Base-by-base conservation (phyloP, 768 basidiomycete species). In the Tylopilus vinaceipallidus region DNA sequence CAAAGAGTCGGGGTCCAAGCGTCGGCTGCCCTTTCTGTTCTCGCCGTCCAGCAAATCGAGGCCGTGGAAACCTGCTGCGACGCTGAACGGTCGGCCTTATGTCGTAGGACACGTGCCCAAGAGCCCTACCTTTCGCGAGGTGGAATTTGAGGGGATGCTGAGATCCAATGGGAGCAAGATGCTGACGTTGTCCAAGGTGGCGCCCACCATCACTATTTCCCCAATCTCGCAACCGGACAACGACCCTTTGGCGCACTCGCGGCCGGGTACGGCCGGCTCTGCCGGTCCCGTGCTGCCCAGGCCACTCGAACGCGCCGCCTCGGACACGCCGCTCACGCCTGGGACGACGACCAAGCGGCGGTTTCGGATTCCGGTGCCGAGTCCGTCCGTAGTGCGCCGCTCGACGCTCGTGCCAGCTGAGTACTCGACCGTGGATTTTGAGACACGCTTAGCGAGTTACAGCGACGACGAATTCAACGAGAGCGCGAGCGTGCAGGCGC, bases 41-140 rank as follows among this genome's bases (percentile, higher is more conserved):
- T 75, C 82, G 11, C 67, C 77, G 19, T 73, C 76, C 24, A 67
- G 65, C 57, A 68, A 68, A 56, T 65, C 65, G 42, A 67, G 79
- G 63, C 77, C 79, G 50, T 91, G 88, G 88, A 91, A 90, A 64
- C 86, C 80, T 42, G 88, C 87, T n/a, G 60, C 81, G n/a, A 89
- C 86, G 22, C 74, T 90, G 36, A 90, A 91, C 51, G 88, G 88
- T 0, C 80, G 84, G 3, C 87, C 88, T 11, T 90, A 89, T 57
- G 79, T 84, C 16, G 60, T 80, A 68, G 60, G 88, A 63, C 55
- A 80, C 69, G 75, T 86, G 63, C 59, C 87, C 66, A 54, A 75
- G 58, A 67, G 81, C 41, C 74, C 79, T 1, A 73, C 70, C 37
- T 60, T 76, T 41, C 79, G 82, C 35, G 90, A 89, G 65, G 78